A percentile compares a stretch with the other conserved stretches of the same genome.
phyloP scores from a whole-genome alignment of 306 rosid species.

The Alnus rubra region DNA sequence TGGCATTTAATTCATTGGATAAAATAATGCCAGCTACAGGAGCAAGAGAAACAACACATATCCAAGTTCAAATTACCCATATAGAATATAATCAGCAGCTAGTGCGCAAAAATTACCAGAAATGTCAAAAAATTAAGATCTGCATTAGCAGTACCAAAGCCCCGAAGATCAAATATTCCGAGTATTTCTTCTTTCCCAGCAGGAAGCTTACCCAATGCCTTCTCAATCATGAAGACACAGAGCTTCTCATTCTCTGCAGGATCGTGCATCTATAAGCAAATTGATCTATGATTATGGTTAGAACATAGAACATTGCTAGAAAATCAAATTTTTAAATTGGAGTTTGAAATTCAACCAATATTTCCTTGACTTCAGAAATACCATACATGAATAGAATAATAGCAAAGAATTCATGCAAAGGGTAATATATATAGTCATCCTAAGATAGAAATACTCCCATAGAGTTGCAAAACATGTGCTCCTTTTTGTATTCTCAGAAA shows the following conservation, averaged over 20 bases:
- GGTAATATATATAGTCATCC: not conserved
- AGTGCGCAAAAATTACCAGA: constrained; percentile 51
- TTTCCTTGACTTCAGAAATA: not conserved
- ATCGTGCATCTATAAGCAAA: constrained; percentile 59
- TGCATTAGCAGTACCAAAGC: constrained; percentile 68
- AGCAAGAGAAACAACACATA: not conserved
- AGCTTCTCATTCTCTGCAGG: constrained; percentile 68
- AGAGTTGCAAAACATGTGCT: not conserved
- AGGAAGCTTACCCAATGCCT: constrained; percentile 77
- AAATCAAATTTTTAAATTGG: not conserved
- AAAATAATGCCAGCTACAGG: not conserved
- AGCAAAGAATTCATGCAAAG: not conserved
- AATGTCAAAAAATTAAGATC: constrained; percentile 74
- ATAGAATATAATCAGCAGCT: constrained; percentile 18
- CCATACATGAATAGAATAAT: not conserved
- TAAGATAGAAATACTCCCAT: not conserved
- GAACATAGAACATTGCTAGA: constrained; percentile 8
- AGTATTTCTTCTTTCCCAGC: constrained; percentile 69
- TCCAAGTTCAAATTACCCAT: constrained; percentile 16
- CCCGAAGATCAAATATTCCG: constrained; percentile 81
- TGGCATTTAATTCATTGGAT: not conserved
- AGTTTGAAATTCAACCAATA: not conserved
- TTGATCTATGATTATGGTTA: constrained; percentile 15
- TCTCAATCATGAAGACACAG: constrained; percentile 75
- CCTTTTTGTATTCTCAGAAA: not conserved